These are phyloP conservation scores for Candida piceae DNA, from an alignment of 805 yeast species.

Conservation along the genomic window DNA sequence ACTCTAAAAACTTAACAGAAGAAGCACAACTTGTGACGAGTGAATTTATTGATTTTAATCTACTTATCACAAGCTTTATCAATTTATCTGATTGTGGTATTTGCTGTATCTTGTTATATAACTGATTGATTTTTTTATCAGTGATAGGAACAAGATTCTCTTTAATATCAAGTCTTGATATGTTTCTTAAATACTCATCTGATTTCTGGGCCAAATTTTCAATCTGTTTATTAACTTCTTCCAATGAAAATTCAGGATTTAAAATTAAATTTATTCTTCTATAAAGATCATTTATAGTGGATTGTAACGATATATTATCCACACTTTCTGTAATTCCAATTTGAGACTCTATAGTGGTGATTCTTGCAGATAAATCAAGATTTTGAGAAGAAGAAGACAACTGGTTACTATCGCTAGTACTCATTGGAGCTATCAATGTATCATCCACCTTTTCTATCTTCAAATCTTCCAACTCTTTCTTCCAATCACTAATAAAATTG, in stretches of 20 bases:
- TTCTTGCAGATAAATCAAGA: constrained; percentile 7
- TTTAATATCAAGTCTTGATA: constrained; percentile 4
- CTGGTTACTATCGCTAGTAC: too few species aligned
- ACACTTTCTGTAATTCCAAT: constrained; percentile 9
- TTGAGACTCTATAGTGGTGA: constrained; percentile 11
- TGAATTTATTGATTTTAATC: constrained; percentile 18
- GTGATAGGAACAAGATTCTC: constrained; percentile 10
- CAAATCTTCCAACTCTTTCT: neutral
- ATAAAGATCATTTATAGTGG: constrained; percentile 23
- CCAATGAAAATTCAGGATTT: constrained; percentile 10
- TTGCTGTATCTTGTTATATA: constrained; percentile 17
- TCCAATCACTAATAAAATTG: constrained; percentile 9
- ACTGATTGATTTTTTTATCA: constrained; percentile 14
- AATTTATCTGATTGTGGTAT: constrained; percentile 17
- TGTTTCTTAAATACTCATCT: constrained; percentile 6
- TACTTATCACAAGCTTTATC: constrained; percentile 12
- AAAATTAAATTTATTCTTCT: constrained; percentile 17
- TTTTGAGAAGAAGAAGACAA: too few species aligned
- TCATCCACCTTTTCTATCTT: neutral
- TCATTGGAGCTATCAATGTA: too few species aligned
- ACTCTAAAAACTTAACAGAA: constrained; percentile 10
- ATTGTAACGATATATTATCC: constrained; percentile 14
- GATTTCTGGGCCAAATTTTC: constrained; percentile 7
- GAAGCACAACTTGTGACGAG: constrained; percentile 5
- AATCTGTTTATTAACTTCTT: constrained; percentile 14